A percentile compares a stretch with the other conserved stretches of the same genome.
phyloP scores from a whole-genome alignment of 2,329 filamentous ascomycete species.

The Calonectria naviculata region DNA sequence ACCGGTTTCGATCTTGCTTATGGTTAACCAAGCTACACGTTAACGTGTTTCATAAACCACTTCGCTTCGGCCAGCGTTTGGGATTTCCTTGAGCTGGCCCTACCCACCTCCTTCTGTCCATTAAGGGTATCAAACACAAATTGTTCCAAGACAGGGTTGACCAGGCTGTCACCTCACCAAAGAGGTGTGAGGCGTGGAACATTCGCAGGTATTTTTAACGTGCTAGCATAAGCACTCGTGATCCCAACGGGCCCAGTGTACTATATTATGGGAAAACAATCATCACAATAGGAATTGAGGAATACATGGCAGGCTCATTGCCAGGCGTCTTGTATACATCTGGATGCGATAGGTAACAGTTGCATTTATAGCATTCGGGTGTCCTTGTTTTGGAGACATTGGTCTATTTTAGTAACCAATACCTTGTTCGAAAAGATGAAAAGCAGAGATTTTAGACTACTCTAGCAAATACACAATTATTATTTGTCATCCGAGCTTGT shows the following conservation, averaged over 20 bases:
- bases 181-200: background rate
- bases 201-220: background rate
- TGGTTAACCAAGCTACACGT: constrained; percentile 43
- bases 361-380: constrained; percentile 10
- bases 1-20: constrained; percentile 51
- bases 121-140: background rate
- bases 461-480: constrained; percentile 15
- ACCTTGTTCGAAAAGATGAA: constrained; percentile 10
- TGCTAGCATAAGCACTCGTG: background rate
- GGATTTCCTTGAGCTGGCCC: constrained; percentile 9
- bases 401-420: constrained; percentile 1
- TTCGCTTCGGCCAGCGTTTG: constrained; percentile 14
- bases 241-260: constrained; percentile 24
- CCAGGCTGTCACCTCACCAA: background rate
- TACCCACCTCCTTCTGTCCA: background rate
- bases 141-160: constrained; percentile 3
- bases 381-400: constrained; percentile 1
- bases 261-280: constrained; percentile 29
- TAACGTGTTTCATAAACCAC: background rate
- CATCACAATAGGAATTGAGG: constrained; percentile 30
- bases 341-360: constrained; percentile 15
- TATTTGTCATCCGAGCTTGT: constrained; percentile 7
- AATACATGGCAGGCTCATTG: constrained; percentile 33
- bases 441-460: constrained; percentile 6
- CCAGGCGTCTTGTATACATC: constrained; percentile 41